Conservation (phyloP, 2,329 filamentous ascomycete genomes). For the Leptodontidium sp. region DNA sequence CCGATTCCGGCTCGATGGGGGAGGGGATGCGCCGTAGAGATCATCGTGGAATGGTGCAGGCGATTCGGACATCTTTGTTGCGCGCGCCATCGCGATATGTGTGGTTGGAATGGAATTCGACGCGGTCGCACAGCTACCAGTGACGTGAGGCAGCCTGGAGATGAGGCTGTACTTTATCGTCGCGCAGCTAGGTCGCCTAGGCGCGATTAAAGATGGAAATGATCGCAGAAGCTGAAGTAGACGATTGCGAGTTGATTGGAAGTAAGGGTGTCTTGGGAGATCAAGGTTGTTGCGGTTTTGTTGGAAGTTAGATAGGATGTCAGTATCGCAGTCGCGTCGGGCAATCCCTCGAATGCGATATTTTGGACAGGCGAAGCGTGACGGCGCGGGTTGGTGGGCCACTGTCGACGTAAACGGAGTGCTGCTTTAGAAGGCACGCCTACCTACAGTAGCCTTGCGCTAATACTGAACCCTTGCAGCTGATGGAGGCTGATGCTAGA, state of each 20-base stretch:
- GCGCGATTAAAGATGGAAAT: background rate
- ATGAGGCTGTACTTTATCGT: background rate
- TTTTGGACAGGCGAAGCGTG: slow-evolving; percentile 16
- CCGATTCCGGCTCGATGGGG: slow-evolving; percentile 34
- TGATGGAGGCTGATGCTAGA: slow-evolving; percentile 10
- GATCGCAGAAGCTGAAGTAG: slow-evolving; percentile 9
- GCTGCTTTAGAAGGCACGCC: slow-evolving; percentile 1
- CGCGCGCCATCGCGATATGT: slow-evolving; percentile 32
- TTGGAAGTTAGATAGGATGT: background rate
- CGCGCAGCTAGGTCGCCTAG: background rate
- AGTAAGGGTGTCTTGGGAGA: background rate
- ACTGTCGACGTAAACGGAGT: background rate
- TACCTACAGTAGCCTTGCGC: slow-evolving; percentile 6
- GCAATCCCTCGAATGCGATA: background rate
- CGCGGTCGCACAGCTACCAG: slow-evolving; percentile 6
- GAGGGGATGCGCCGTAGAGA: slow-evolving; percentile 44
- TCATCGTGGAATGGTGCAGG: slow-evolving; percentile 43
- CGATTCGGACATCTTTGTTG: slow-evolving; percentile 42
- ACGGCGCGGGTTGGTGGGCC: slow-evolving; percentile 11
- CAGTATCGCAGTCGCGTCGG: slow-evolving; percentile 15
- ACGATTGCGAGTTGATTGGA: background rate
- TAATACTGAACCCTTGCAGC: slow-evolving; percentile 5
- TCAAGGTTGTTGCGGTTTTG: slow-evolving; percentile 2
- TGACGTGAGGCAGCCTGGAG: slow-evolving; percentile 13
- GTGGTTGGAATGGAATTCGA: slow-evolving; percentile 3